These are phyloP conservation scores for Aspergillus aculeatinus DNA, from an alignment of 2,329 filamentous ascomycete species.

Conservation along the genomic window DNA sequence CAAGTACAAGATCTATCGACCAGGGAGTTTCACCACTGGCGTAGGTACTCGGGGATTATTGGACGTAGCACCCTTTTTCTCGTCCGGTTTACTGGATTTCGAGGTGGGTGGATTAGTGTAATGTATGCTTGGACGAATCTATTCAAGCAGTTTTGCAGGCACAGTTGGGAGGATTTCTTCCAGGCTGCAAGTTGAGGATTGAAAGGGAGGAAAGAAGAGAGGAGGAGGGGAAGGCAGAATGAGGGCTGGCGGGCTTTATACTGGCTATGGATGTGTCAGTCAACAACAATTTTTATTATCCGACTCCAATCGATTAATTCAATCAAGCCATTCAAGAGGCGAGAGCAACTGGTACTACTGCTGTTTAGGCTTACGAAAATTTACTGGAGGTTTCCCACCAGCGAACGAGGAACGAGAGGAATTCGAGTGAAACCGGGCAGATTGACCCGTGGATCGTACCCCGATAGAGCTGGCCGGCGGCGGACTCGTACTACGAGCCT, in stretches of 20 bases:
- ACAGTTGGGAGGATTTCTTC: not conserved
- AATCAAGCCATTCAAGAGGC: not conserved
- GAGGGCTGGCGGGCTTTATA: not conserved
- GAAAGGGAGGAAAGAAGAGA: not conserved
- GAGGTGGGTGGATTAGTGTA: no score
- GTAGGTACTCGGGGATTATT: not conserved
- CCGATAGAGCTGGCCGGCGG: not conserved
- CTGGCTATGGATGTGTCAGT: not conserved
- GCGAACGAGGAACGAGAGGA: not conserved
- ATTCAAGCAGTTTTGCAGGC: not conserved
- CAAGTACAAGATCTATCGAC: conserved; percentile 17
- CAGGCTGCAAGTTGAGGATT: not conserved
- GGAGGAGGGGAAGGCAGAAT: not conserved
- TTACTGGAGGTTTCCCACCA: no score
- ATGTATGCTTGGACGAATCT: not conserved
- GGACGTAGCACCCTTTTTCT: not conserved
- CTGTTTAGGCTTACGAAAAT: not conserved
- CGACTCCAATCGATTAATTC: not conserved
- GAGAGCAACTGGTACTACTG: not conserved
- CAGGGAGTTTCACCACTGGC: conserved; percentile 24
- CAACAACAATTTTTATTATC: not conserved
- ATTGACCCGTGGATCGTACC: conserved; percentile 5
- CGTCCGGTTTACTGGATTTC: not conserved
- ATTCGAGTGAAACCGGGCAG: conserved; percentile 5
- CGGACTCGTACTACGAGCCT: not conserved